Percentiles rank a stretch among this genome's conserved stretches.
These are phyloP conservation scores for Nannizziopsis barbatae DNA, from an alignment of 2,329 filamentous ascomycete species.

Conservation along the genomic window DNA sequence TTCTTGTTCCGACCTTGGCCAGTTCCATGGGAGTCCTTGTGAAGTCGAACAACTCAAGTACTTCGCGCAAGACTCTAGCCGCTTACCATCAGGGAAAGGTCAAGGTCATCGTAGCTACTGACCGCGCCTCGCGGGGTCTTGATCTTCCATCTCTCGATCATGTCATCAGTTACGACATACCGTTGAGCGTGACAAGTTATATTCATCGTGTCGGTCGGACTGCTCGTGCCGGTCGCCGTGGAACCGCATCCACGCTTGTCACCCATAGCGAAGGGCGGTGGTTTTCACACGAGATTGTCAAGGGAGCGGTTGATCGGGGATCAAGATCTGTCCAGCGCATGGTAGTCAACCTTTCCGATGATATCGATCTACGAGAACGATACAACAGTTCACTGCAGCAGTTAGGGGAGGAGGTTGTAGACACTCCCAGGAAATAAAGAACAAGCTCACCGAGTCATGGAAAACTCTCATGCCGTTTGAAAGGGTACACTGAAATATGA, in stretches of 20 bases:
- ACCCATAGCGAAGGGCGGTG: conserved; percentile 72
- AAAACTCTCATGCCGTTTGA: no score
- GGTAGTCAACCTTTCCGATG: conserved; percentile 22
- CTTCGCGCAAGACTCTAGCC: conserved; percentile 55
- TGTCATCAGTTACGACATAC: conserved; percentile 90
- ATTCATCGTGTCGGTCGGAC: conserved; percentile 88
- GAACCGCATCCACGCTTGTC: conserved; percentile 77
- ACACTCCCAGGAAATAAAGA: background rate
- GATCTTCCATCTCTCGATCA: conserved; percentile 69
- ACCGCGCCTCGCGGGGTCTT: conserved; percentile 83
- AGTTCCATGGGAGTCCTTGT: conserved; percentile 58
- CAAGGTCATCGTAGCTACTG: conserved; percentile 74
- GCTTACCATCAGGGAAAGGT: conserved; percentile 54
- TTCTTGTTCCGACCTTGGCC: conserved; percentile 52
- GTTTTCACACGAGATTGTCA: conserved; percentile 79
- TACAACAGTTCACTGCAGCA: conserved; percentile 28
- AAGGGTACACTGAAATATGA: no score
- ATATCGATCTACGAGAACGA: conserved; percentile 22
- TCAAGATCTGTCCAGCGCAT: conserved; percentile 23
- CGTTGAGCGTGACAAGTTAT: conserved; percentile 67
- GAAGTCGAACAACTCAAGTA: conserved; percentile 63
- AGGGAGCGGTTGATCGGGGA: conserved; percentile 28
- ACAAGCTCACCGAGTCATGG: no score
- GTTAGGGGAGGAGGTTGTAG: conserved; percentile 30
- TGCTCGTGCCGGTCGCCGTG: conserved; percentile 64